These are phyloP conservation scores for Taxillus chinensis DNA, from an alignment of 164 flowering plant genomes.

Conservation along the genomic window DNA sequence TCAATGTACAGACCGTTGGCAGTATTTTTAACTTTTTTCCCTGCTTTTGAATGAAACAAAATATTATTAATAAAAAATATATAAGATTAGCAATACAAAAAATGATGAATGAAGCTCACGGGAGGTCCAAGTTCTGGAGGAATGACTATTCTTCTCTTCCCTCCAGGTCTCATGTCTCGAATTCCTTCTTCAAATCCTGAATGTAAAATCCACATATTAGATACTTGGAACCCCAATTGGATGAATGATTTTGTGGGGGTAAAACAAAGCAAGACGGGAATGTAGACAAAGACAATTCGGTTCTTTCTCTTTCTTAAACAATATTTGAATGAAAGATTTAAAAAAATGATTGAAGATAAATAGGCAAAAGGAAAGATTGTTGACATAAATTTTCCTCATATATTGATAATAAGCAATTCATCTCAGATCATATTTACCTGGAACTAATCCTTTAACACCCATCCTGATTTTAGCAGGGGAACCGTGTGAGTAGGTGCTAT, in stretches of 20 bases:
- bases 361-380: too few relatives aligned
- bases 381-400: too few relatives aligned
- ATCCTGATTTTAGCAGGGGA: slow-evolving; percentile 81
- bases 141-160: slow-evolving; percentile 79
- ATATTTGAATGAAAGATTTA: too few relatives aligned
- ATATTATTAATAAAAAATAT: too few relatives aligned
- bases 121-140: slow-evolving; percentile 99
- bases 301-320: too few relatives aligned
- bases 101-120: slow-evolving; percentile 31
- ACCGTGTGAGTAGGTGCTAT: slow-evolving; percentile 85
- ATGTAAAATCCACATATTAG: slow-evolving; percentile 5
- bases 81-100: not conserved
- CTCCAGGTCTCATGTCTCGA: slow-evolving; percentile 87
- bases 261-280: too few relatives aligned
- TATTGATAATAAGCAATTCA: not conserved
- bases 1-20: too few relatives aligned
- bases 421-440: slow-evolving; percentile 38
- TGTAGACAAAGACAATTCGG: too few relatives aligned
- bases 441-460: slow-evolving; percentile 83
- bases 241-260: too few relatives aligned
- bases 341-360: too few relatives aligned
- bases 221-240: not conserved
- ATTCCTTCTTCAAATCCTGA: slow-evolving; percentile 97
- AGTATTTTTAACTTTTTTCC: too few relatives aligned
- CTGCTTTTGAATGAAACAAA: too few relatives aligned